Base-by-base conservation (phyloP, 2,329 filamentous ascomycete species). In the Spiromastix sp. region DNA sequence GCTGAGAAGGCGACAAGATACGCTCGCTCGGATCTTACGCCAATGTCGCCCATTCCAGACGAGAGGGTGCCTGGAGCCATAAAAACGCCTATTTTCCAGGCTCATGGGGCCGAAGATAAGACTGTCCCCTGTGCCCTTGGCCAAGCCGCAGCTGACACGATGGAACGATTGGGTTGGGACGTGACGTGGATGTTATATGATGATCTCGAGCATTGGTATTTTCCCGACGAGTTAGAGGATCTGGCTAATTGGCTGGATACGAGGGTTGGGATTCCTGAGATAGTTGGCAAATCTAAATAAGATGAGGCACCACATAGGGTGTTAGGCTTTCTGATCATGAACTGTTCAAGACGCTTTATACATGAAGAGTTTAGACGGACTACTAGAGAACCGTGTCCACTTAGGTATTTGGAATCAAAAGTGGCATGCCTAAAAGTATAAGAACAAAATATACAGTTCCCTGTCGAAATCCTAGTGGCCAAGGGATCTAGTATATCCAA, bases 141-240 rank as follows among this genome's bases (percentile, higher is more conserved):
- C 10, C 37, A 45, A 22, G n/a, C 28, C 8, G 42, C 38, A 2
- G 38, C 40, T 8, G 30, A 39, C 6, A 45, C 42, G 15, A 18
- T 48, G 24, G 32, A 42, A 30, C 21, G 12, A 9, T 29, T 48
- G 5, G 43, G 42, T 1, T 41, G 42, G 42, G 34, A 46, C 25
- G 42, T 46, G 9, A 41, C 44, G 2, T 42, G 37, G 24, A 46
- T 41, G 39, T 18, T 38, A 10, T 46, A 48, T 40, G 42, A 46
- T 12, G 45, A 39, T 1, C 22, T 48, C 13, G 37, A 37, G 13
- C 42, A 46, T 27, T 38, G 45, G 39, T 44, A 39, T 25, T 35
- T 32, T 26, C 32, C 34, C 8, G 34, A 37, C 20, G 39, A 44
- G 22, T 34, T 47, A 15, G 43, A 41, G 16, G 45, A 47, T 33